Percentiles rank a stretch among this genome's conserved stretches.
These are phyloP conservation scores for Lentinula sp. DNA, from an alignment of 768 basidiomycete genomes.

Conservation along the genomic window DNA sequence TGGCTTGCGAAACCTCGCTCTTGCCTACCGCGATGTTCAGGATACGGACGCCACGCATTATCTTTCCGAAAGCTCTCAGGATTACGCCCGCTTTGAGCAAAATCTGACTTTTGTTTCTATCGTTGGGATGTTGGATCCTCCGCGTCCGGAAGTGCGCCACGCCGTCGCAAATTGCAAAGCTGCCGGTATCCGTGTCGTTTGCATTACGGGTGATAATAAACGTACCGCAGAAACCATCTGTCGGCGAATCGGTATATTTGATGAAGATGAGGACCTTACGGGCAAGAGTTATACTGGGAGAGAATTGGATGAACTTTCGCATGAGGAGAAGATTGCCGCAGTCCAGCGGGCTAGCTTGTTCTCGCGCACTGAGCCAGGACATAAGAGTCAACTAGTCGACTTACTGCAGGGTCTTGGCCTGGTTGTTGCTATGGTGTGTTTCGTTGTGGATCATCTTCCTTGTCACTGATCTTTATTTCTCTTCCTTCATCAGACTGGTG, in stretches of 20 bases:
- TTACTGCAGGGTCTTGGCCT: constrained; percentile 85
- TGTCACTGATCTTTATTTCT: background rate
- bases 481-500: constrained; percentile 61
- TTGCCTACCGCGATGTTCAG: constrained; percentile 78
- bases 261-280: constrained; percentile 77
- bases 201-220: constrained; percentile 98
- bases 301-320: constrained; percentile 78
- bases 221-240: constrained; percentile 97
- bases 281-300: constrained; percentile 94
- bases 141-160: constrained; percentile 83
- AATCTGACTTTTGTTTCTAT: constrained; percentile 91
- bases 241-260: constrained; percentile 92
- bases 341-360: constrained; percentile 89
- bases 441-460: background rate
- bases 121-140: constrained; percentile 97
- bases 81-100: constrained; percentile 88
- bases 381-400: constrained; percentile 94
- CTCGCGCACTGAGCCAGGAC: constrained; percentile 88
- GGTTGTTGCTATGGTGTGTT: constrained; percentile 88
- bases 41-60: constrained; percentile 81
- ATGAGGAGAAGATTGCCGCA: constrained; percentile 78
- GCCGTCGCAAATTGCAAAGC: constrained; percentile 89
- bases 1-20: constrained; percentile 86
- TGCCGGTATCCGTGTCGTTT: constrained; percentile 93
- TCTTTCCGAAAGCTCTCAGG: constrained; percentile 66